phyloP scores from a whole-genome alignment of 1,284 basidiomycete species.

The Trametes polyzona region DNA sequence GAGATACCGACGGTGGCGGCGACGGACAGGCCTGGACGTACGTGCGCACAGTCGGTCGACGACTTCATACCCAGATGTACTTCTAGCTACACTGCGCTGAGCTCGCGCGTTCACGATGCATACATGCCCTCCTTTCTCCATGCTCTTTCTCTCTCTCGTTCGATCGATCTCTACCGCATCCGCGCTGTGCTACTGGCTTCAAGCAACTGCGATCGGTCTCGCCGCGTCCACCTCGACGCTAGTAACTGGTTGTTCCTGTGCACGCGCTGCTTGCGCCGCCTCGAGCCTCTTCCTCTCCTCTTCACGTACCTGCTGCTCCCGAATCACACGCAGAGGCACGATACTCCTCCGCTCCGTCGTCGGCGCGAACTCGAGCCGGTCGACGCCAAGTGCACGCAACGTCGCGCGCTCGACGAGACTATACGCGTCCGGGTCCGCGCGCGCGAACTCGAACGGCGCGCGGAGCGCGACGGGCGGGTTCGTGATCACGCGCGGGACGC shows the following conservation, averaged over 20 bases:
- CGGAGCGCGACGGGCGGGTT: conserved; percentile 61
- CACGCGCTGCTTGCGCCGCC: conserved; percentile 5
- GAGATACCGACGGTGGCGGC: background rate
- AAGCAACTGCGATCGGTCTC: conserved; percentile 32
- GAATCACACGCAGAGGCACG: conserved; percentile 33
- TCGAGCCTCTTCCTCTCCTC: conserved; percentile 39
- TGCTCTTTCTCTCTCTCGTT: no score
- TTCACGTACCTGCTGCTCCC: conserved; percentile 39
- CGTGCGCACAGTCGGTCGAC: background rate
- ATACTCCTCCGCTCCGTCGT: conserved; percentile 33
- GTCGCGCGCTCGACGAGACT: conserved; percentile 58
- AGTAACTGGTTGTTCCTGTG: conserved; percentile 15
- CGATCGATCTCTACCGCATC: no score
- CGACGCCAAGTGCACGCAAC: conserved; percentile 52
- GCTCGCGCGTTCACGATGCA: background rate
- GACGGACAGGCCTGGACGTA: background rate
- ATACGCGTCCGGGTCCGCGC: conserved; percentile 49
- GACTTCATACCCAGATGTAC: conserved; percentile 12
- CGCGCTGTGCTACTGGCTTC: background rate
- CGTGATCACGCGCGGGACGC: conserved; percentile 58
- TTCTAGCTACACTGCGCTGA: background rate
- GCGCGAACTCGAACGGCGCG: conserved; percentile 57
- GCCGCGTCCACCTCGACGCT: conserved; percentile 4
- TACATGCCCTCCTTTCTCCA: background rate
- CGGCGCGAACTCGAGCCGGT: conserved; percentile 45